Conservation (phyloP, 2,329 filamentous ascomycete genomes). For the Calonectria ilicicola region DNA sequence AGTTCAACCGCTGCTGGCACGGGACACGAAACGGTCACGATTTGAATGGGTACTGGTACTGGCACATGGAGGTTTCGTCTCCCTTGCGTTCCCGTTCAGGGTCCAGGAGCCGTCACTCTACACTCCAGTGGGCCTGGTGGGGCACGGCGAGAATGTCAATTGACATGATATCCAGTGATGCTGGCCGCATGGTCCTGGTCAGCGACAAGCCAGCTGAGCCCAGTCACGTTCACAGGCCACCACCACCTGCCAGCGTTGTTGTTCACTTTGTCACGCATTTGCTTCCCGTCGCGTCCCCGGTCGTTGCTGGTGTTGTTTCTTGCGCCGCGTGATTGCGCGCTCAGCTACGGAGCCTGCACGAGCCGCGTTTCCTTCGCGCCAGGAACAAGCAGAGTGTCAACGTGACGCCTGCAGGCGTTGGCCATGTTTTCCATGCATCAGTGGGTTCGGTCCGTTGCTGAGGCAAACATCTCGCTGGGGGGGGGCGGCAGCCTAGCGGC, state of each 20-base stretch:
- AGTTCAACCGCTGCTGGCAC: constrained; percentile 12
- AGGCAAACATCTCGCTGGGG: constrained; percentile 33
- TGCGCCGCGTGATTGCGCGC: constrained; percentile 14
- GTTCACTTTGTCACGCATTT: constrained; percentile 8
- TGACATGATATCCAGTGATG: constrained; percentile 40
- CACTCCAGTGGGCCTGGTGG: constrained; percentile 19
- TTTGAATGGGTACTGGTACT: background rate
- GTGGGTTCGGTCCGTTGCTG: constrained; percentile 39
- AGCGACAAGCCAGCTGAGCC: background rate
- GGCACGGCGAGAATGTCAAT: constrained; percentile 28
- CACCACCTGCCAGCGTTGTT: background rate
- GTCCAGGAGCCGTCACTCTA: background rate
- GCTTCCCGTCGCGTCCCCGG: constrained; percentile 6
- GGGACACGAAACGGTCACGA: constrained; percentile 23
- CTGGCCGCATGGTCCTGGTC: constrained; percentile 5
- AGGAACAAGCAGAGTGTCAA: constrained; percentile 23
- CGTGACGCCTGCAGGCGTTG: constrained; percentile 5
- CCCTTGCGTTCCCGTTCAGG: background rate
- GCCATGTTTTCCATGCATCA: background rate
- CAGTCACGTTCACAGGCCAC: background rate
- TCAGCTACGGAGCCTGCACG: constrained; percentile 7
- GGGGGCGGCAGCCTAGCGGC: constrained; percentile 9
- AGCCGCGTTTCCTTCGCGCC: background rate
- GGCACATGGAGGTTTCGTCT: background rate
- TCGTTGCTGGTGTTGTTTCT: background rate